Base-by-base conservation (phyloP, 1,284 basidiomycete species). In the Cryptococcus sp. region DNA sequence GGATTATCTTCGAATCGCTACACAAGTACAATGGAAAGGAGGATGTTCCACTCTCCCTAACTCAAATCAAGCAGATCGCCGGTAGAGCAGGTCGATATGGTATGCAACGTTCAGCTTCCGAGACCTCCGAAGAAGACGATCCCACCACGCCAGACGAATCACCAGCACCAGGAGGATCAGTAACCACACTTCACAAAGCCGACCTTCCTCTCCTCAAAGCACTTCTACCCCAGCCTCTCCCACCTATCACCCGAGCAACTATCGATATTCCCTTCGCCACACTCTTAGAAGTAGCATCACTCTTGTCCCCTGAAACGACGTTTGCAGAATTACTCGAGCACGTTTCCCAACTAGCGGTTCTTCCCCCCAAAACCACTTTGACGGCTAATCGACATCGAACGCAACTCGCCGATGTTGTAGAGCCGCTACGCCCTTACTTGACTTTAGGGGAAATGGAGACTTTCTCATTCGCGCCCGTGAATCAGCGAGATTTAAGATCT, bases 21-120 rank as follows among this genome's bases (percentile, higher is more conserved):
- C 64, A 75, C 46, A 97, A 97, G 70, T 90, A 77, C 61, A 81
- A 89, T 60, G 88, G 88, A 11, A 73, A 69, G 24, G 62, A 72
- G 5, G 76, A 81, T 14, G 73, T 78, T 0, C 74, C 78, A 0
- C 78, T 98, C 2, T 83, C 86, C 0, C 74, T 83, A 2, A 89
- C 91, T 0, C 87, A 91, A 67, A 84, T 91, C 73, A 98, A 98
- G 72, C 94, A 98, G 73, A 98, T 98, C 47, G 93, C 89, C 0
- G 94, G 94, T 4, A 83, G 96, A 43, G 96, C 96, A 0, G 94
- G 94, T 3, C 85, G 96, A 1, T 99, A 84, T 72, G 91, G 91
- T 1, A 75, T 88, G 50, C 83, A 85, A 43, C 46, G 23, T 7
- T 40, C 32, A 24, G 34, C 34, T 4, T 39, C 32, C 19, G 14